Base-by-base conservation (phyloP, 1,284 basidiomycete species). In the Trichosporon ovoides region DNA sequence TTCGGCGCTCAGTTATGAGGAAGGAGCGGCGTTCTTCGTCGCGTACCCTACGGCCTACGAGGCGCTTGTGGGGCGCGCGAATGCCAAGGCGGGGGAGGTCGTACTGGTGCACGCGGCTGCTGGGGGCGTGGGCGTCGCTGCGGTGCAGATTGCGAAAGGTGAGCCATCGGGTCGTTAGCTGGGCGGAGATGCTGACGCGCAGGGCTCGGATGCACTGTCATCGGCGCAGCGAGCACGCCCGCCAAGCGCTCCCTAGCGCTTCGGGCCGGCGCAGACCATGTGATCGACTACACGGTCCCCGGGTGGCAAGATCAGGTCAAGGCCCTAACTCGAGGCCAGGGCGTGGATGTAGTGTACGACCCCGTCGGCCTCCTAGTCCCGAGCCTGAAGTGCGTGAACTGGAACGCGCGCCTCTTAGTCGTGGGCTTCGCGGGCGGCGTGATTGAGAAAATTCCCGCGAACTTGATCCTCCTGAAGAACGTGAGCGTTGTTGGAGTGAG, bases 361-460 rank as follows among this genome's bases (percentile, higher is more conserved):
- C 91, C 92, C 4, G 91, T 96, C 35, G 91, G 76, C 1, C 50
- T 68, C 61, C 63, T 71, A 40, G 64, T 70, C 14, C 61, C 65
- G 4, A 64, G 67, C 22, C 72, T 96, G 57, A 95, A 95, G 73
- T 93, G 91, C 72, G 91, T 95, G 56, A 89, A 87, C 1, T 97
- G 92, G 87, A 95, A 95, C 75, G 91, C 92, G 2, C 83, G 95
- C 13, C 85, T 90, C 3, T 71, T 98, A 18, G 89, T 98, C 24
- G 87, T 98, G 55, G 95, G 95, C 16, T 94, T 96, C 77, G 91
- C 89, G 7, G 87, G 84, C 11, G 91, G 93, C 12, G 76, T 79
- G 9, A 96, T 98, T 62, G 94, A 98, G 74, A 92, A 92, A 78
- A 88, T 90, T 48, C 88, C 92, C 0, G 84, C 91, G 68, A 95